Evolutionary conservation across 495 filamentous ascomycete genomes (phyloP), one percentile per base, ranked within the genome.

Genomic region (Astrothelium subdiscretum): DNA sequence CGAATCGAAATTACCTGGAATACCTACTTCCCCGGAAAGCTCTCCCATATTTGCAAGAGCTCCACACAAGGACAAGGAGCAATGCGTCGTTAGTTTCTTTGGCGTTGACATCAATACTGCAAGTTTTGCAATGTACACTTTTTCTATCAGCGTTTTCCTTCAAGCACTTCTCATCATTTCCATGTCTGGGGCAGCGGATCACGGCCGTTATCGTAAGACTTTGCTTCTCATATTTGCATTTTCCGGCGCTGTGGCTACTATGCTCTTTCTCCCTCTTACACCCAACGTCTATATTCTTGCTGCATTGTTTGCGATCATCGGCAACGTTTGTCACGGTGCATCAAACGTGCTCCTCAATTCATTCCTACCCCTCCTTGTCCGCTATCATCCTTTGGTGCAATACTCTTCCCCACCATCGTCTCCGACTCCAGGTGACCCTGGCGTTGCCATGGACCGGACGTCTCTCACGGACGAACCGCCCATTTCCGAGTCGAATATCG

Each of bases 111-210:
- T 98, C 70, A 97, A 96, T 74, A 96, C 94, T 11, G 92, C 94
- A 20, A 95, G 89, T 75, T 97, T 97, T 73, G 94, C 95, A 62
- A 91, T 98, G 88, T 98, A 97, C 76, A 96, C 90, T 3, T 97
- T 97, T 74, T 95, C 90, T 57, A 73, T 96, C 63, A 94, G 89
- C 74, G 94, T 98, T 1, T 71, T 96, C 10, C 69, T 96, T 32
- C 94, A 98, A 74, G 85, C 91, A 10, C 73, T 97, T 24, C 73
- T 98, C 35, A 95, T 98, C 31, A 87, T 98, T 62, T 95, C 90
- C 61, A 96, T 98, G 82, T 92, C 88, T 63, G 94, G 89, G 32
- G 94, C 94, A 44, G 94, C 94, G 52, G 94, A 98, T 70, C 94
- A 97, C 74, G 94, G 94, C 63, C 88, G 86, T 59, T 95, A 92